Conservation (phyloP, 2,329 filamentous ascomycete genomes). For the Sclerotinia trifoliorum region DNA sequence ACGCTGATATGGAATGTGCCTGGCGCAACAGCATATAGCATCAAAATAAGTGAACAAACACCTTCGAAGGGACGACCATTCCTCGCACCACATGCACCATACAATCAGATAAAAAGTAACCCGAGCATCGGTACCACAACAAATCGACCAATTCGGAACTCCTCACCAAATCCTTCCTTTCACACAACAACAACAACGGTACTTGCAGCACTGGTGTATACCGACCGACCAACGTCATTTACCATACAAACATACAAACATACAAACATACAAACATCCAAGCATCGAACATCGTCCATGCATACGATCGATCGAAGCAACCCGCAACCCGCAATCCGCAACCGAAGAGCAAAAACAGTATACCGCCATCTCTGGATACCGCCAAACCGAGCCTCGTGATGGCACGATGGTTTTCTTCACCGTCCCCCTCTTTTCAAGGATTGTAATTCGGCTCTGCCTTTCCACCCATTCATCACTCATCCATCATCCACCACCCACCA, state of each 20-base stretch:
- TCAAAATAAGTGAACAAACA: slow-evolving; percentile 34
- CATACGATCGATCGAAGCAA: slow-evolving; percentile 1
- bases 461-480: neutral
- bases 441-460: slow-evolving; percentile 8
- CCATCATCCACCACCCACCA: too few species aligned
- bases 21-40: slow-evolving; percentile 44
- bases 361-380: slow-evolving; percentile 13
- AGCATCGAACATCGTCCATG: slow-evolving; percentile 42
- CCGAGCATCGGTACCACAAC: slow-evolving; percentile 46
- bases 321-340: neutral
- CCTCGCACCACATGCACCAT: neutral
- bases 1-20: slow-evolving; percentile 43
- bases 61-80: neutral
- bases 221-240: slow-evolving; percentile 42
- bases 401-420: slow-evolving; percentile 8
- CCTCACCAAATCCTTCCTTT: slow-evolving; percentile 48
- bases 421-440: slow-evolving; percentile 5
- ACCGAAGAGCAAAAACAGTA: slow-evolving; percentile 1
- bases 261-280: slow-evolving; percentile 41
- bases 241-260: slow-evolving; percentile 39
- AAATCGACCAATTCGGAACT: slow-evolving; percentile 48
- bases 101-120: slow-evolving; percentile 40
- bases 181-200: slow-evolving; percentile 44
- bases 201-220: slow-evolving; percentile 43
- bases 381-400: slow-evolving; percentile 8